A percentile compares a stretch with the other conserved stretches of the same genome.
These are phyloP conservation scores for Amanita phalloides DNA, from an alignment of 768 basidiomycete species.

Conservation along the genomic window DNA sequence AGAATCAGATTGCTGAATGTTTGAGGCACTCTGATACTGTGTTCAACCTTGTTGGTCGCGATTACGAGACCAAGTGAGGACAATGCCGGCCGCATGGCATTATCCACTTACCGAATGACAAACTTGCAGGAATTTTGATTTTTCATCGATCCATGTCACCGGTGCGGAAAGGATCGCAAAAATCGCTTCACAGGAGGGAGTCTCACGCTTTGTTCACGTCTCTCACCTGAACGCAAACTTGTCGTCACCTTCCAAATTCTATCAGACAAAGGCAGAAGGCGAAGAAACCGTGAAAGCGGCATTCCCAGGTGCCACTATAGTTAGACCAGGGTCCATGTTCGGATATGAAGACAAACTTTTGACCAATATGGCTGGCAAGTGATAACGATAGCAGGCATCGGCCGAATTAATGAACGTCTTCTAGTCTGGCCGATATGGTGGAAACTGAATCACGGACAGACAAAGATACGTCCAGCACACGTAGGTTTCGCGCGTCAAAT, in stretches of 20 bases:
- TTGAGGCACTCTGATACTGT: constrained; percentile 92
- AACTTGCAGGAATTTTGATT: constrained; percentile 73
- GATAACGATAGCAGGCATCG: constrained; percentile 7
- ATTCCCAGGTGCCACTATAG: constrained; percentile 81
- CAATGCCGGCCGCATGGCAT: not conserved
- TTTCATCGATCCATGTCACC: constrained; percentile 65
- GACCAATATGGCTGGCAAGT: constrained; percentile 82
- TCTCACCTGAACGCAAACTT: constrained; percentile 89
- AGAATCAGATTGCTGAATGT: constrained; percentile 88
- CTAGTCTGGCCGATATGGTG: constrained; percentile 88
- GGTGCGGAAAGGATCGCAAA: constrained; percentile 84
- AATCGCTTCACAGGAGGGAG: constrained; percentile 65
- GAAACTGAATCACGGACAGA: constrained; percentile 85
- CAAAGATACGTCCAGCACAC: constrained; percentile 86
- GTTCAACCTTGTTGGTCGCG: constrained; percentile 90
- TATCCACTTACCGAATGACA: constrained; percentile 2
- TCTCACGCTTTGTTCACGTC: constrained; percentile 83
- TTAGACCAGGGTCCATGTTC: constrained; percentile 77
- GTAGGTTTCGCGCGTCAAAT: constrained; percentile 32
- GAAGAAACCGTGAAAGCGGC: constrained; percentile 77
- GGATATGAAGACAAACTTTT: constrained; percentile 94
- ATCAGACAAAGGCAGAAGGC: constrained; percentile 83
- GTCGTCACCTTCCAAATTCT: constrained; percentile 72
- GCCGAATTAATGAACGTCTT: constrained; percentile 8
- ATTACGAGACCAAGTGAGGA: constrained; percentile 89